Evolutionary conservation across 345 rosid genomes (phyloP), one percentile per base, ranked within the genome.

Genomic region (Citrus australasica): DNA sequence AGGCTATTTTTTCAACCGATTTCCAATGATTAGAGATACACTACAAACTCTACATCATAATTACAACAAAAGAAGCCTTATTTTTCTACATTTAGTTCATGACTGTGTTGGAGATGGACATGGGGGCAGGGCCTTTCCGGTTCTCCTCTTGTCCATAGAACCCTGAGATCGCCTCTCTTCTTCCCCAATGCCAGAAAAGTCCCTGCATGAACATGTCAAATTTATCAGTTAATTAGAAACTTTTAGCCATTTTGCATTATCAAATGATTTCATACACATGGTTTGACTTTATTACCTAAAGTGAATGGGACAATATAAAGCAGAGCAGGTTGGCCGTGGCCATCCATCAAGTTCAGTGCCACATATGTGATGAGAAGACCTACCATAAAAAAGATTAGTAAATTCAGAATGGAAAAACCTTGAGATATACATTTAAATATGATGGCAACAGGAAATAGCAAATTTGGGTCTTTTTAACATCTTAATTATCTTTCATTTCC

Each of bases 251-350:
- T 56, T 56, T 16, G 33, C 66, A 37, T 55, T 25, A 22, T n/a
- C 46, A 37, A 19, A 30, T 64, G 33, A 32, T 38, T 73, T 48
- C 60, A 25, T 6, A 32, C 0, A 2, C 22, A 28, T 59, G 71
- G 37, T 7, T 6, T 0, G 11, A 64, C 46, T 64, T 56, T 27
- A 70, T 85, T 92, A 96, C 99, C 99, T 1, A 96, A 91, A 5
- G 94, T 94, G 82, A 96, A 96, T 4, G 99, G 98, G 69, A 92
- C 98, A 40, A 96, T 94, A 85, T 96, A 96, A 69, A 94, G 95
- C 80, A 94, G 79, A 27, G 99, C 99, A 0, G 97, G 98, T 80
- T 93, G 98, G 61, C 99, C 99, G 14, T 90, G 99, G n/a, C 98
- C 98, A 75, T 92, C 98, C 98, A 94, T 93, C 82, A 96, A 83